These are phyloP conservation scores for Adansonia rubrostipa DNA, from an alignment of 441 rosid genomes.

Conservation along the genomic window DNA sequence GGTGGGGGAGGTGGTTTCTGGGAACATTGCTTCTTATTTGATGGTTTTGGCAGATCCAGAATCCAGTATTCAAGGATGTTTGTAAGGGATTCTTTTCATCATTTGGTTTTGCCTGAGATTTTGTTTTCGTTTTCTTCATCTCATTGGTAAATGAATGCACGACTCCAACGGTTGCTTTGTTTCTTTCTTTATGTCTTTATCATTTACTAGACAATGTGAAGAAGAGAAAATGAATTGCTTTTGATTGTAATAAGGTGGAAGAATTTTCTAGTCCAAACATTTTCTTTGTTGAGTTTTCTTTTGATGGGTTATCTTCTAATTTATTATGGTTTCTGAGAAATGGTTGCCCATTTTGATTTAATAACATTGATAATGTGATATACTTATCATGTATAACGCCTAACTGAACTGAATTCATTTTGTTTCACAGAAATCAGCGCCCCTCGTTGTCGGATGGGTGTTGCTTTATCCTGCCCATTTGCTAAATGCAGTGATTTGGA, in stretches of 20 bases:
- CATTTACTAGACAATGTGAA: neutral
- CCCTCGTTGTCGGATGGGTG: constrained; percentile 53
- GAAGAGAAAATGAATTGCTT: neutral
- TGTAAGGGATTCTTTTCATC: neutral
- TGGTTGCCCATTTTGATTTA: neutral
- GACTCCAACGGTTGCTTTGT: neutral
- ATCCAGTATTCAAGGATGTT: constrained; percentile 14
- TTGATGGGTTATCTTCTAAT: neutral
- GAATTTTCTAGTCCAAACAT: neutral
- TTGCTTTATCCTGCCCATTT: constrained; percentile 56
- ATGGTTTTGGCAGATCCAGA: constrained; percentile 32
- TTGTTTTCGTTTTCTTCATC: neutral
- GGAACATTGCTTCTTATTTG: constrained; percentile 7
- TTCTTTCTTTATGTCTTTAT: neutral
- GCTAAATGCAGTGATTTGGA: constrained; percentile 54
- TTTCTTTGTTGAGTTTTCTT: neutral
- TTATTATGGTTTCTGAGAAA: neutral
- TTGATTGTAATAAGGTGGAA: neutral
- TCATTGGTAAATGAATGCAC: neutral
- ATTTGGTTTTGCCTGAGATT: neutral
- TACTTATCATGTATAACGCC: neutral
- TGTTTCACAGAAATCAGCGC: constrained; percentile 35
- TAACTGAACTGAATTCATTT: constrained; percentile 10
- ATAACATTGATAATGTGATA: neutral
- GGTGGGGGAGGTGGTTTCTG: neutral